Evolutionary conservation across 2,329 filamentous ascomycete species (phyloP), one percentile per base, ranked within the genome.

Genomic region (Talaromyces verruculosus): DNA sequence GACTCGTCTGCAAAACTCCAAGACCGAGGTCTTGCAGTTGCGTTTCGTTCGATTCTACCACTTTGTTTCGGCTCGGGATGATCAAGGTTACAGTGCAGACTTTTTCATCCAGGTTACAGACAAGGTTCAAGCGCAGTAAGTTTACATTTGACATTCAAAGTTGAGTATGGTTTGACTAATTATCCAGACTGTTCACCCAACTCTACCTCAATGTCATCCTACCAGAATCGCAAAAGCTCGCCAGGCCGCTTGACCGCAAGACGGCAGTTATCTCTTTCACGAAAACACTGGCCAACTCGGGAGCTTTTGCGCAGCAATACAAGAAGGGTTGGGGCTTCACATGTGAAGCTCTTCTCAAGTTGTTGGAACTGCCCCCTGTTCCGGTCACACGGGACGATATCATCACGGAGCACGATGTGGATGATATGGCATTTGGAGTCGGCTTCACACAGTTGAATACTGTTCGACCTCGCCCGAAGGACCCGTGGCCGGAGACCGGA

Each of bases 1-100:
- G 75, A 91, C 88, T 17, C 84, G 89, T 43, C 80, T 91, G 67
- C 84, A 82, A 82, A 89, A 83, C 80, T 92, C 80, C 79, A 95
- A 86, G 80, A 89, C 93, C 0, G 94, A 98, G 72, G 90, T 88
- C 57, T 91, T 96, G 78, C 91, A 93, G 72, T 82, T 92, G 64
- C 90, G 93, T 63, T 97, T 99, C 76, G 91, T 93, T 63, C 90
- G 93, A 39, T 96, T 99, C 83, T 99, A 96, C 77, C 94, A 99
- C 78, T 88, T 97, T 69, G 86, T 98, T 64, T 92, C 91, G 35
- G 91, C 93, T 19, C 85, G 84, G 68, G 87, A 90, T 39, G 90
- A 95, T 69, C 87, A 88, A 70, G 92, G 93, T n/a, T 88, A 95
- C 66, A 95, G 94, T 58, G 87, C 93, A 7, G 95, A 99, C 79